phyloP scores from a whole-genome alignment of 768 basidiomycete species.

The Clavaria fumosa region DNA sequence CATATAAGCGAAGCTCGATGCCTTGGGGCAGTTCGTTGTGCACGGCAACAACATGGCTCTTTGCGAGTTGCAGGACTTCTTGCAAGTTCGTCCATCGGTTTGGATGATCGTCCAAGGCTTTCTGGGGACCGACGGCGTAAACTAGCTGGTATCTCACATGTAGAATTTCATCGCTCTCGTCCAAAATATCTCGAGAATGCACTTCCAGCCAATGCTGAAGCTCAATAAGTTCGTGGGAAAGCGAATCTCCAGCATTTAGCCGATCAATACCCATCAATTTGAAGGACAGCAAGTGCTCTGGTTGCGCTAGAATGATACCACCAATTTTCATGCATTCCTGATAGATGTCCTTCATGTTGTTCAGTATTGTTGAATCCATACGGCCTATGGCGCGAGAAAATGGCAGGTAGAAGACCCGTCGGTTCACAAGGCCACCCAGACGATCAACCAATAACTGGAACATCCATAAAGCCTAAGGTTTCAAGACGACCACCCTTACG shows the following conservation, averaged over 20 bases:
- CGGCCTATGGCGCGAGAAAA: conserved; percentile 30
- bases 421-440: conserved; percentile 28
- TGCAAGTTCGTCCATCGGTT: conserved; percentile 29
- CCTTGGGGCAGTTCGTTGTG: conserved; percentile 10
- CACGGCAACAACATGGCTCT: conserved; percentile 9
- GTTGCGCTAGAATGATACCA: conserved; percentile 35
- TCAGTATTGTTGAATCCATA: conserved; percentile 10
- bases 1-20: conserved; percentile 10
- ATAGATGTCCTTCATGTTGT: conserved; percentile 19
- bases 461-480: conserved; percentile 31
- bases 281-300: conserved; percentile 39
- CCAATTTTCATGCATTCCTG: conserved; percentile 22
- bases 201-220: conserved; percentile 16
- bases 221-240: conserved; percentile 13
- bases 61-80: conserved; percentile 21
- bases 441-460: conserved; percentile 31
- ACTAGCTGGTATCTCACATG: conserved; percentile 32
- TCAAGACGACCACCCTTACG: conserved; percentile 35
- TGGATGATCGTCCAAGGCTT: conserved; percentile 24
- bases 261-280: conserved; percentile 30
- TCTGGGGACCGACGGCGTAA: conserved; percentile 27
- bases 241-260: conserved; percentile 7
- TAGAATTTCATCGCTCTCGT: conserved; percentile 35
- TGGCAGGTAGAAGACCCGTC: conserved; percentile 33
- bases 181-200: conserved; percentile 24